Conservation (phyloP, 768 basidiomycete genomes). For the Solioccasus polychromus region DNA sequence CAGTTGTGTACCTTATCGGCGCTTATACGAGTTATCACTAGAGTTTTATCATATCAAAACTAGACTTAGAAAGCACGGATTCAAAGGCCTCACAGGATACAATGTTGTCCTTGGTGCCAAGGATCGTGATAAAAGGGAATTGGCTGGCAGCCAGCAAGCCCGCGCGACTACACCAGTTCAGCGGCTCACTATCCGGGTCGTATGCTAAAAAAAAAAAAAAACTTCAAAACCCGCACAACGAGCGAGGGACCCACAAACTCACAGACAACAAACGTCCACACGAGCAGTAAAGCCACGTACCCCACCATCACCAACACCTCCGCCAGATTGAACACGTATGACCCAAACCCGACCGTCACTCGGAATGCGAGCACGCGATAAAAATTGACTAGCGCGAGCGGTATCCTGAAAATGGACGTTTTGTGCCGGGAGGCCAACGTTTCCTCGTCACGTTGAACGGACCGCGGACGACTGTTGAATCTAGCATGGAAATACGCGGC, state of each 20-base stretch:
- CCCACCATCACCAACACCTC: conserved; percentile 38
- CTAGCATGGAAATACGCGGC: conserved; percentile 11
- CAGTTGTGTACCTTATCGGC: conserved; percentile 25
- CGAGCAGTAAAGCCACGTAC: conserved; percentile 38
- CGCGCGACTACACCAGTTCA: conserved; percentile 35
- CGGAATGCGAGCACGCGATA: conserved; percentile 39
- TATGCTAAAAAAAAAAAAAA: conserved; percentile 20
- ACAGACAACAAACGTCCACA: conserved; percentile 40
- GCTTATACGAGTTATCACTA: conserved; percentile 23
- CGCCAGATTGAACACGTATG: conserved; percentile 38
- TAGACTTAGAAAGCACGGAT: not conserved
- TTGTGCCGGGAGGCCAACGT: not conserved
- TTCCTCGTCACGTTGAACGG: conserved; percentile 6
- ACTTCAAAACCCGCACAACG: too few relatives aligned
- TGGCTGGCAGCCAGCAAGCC: conserved; percentile 34
- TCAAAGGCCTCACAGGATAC: conserved; percentile 14
- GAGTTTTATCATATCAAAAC: not conserved
- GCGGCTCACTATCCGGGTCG: conserved; percentile 14
- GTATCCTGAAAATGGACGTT: conserved; percentile 23
- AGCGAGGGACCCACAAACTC: not conserved
- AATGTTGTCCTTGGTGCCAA: conserved; percentile 43
- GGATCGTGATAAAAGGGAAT: conserved; percentile 38
- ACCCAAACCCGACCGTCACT: conserved; percentile 31
- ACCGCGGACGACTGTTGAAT: conserved; percentile 7
- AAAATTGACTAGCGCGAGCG: conserved; percentile 30